Conservation (phyloP, 2,329 filamentous ascomycete species). For the Ampelomyces quisqualis region DNA sequence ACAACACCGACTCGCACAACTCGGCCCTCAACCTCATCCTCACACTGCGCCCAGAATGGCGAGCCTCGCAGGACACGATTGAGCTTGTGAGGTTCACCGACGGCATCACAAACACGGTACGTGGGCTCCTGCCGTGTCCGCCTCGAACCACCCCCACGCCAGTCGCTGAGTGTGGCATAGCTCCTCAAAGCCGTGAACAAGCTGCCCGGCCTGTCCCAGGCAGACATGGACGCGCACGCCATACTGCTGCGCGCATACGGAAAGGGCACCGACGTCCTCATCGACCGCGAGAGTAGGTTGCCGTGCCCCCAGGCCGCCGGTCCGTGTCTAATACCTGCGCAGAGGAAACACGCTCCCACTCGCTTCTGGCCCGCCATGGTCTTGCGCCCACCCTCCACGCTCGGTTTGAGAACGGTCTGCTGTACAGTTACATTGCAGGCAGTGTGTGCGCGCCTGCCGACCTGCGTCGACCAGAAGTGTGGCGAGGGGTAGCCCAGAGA, state of each 20-base stretch:
- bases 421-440: constrained; percentile 88
- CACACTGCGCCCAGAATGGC: constrained; percentile 81
- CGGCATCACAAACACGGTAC: constrained; percentile 91
- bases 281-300: constrained; percentile 82
- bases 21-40: constrained; percentile 80
- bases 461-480: constrained; percentile 72
- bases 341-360: constrained; percentile 71
- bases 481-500: constrained; percentile 77
- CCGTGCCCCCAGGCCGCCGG: constrained; percentile 5
- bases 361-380: constrained; percentile 76
- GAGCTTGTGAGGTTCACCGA: constrained; percentile 92
- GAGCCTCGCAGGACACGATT: constrained; percentile 68
- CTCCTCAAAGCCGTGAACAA: constrained; percentile 75
- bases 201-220: constrained; percentile 59
- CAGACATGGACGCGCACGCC: constrained; percentile 19
- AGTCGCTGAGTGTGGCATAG: constrained; percentile 26
- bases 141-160: too few species aligned
- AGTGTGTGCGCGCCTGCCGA: constrained; percentile 78
- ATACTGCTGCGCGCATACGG: constrained; percentile 85
- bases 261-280: constrained; percentile 88
- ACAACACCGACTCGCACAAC: constrained; percentile 70
- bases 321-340: constrained; percentile 15
- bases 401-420: constrained; percentile 91
- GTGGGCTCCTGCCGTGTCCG: constrained; percentile 30
- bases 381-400: constrained; percentile 86